phyloP scores from a whole-genome alignment of 2,329 filamentous ascomycete genomes.

The Fusarium mundagurra region DNA sequence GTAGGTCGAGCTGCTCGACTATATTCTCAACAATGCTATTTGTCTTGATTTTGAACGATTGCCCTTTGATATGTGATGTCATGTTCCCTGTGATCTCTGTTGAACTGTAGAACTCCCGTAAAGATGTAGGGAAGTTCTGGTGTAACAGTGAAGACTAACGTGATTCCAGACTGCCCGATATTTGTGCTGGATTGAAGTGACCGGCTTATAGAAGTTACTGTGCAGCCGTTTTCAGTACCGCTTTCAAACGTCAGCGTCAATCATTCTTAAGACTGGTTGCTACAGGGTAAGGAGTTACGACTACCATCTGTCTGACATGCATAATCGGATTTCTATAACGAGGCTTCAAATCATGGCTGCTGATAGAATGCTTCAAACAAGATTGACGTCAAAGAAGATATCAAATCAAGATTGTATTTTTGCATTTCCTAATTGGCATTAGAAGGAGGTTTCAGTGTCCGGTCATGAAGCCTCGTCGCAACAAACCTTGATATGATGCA shows the following conservation, averaged over 20 bases:
- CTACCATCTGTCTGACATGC: neutral
- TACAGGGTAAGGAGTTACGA: neutral
- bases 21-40: conserved; percentile 38
- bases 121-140: neutral
- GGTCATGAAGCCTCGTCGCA: neutral
- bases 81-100: neutral
- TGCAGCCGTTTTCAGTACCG: too few relatives aligned
- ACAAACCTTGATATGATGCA: neutral
- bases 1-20: conserved; percentile 34
- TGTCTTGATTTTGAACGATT: conserved; percentile 22
- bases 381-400: neutral
- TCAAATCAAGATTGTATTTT: neutral
- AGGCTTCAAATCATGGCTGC: neutral
- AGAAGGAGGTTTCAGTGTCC: neutral
- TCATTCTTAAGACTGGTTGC: neutral
- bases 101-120: neutral
- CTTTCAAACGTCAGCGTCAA: neutral
- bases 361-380: neutral
- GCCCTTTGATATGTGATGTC: neutral
- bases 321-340: neutral
- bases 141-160: neutral
- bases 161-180: neutral
- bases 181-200: too few relatives aligned
- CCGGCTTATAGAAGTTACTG: neutral
- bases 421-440: neutral